These are phyloP conservation scores for Mollisia scopiformis DNA, from an alignment of 2,329 filamentous ascomycete species.

Conservation along the genomic window DNA sequence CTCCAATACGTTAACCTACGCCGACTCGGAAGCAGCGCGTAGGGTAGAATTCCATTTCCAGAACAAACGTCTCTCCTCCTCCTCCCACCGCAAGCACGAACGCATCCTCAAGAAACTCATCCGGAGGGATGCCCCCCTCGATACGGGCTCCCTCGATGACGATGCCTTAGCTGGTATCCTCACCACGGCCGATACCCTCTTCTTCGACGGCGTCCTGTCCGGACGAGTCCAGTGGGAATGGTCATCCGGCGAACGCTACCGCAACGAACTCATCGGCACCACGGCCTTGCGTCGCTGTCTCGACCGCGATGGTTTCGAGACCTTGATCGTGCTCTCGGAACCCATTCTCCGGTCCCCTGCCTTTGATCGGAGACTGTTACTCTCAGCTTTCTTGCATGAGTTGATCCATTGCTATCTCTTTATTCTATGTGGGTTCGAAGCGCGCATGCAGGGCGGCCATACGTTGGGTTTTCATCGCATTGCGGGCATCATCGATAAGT, in stretches of 20 bases:
- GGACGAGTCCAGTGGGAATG: slow-evolving; percentile 66
- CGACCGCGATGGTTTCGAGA: slow-evolving; percentile 56
- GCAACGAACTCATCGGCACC: slow-evolving; percentile 61
- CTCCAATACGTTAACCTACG: slow-evolving; percentile 20
- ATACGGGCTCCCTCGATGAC: slow-evolving; percentile 56
- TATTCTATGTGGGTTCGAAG: slow-evolving; percentile 61
- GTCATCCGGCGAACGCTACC: slow-evolving; percentile 56
- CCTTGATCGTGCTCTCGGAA: slow-evolving; percentile 62
- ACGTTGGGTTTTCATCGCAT: slow-evolving; percentile 62
- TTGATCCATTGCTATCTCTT: slow-evolving; percentile 70
- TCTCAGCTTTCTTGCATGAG: slow-evolving; percentile 68
- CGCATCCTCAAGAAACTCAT: slow-evolving; percentile 62
- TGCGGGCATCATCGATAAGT: slow-evolving; percentile 61
- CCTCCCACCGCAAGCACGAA: slow-evolving; percentile 23
- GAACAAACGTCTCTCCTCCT: slow-evolving; percentile 5
- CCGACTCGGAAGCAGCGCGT: slow-evolving; percentile 27
- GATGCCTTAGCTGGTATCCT: slow-evolving; percentile 61
- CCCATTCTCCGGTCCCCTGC: slow-evolving; percentile 53
- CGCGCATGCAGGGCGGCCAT: slow-evolving; percentile 59
- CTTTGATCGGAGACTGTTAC: slow-evolving; percentile 63
- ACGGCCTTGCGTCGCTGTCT: slow-evolving; percentile 55
- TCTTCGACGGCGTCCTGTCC: slow-evolving; percentile 59
- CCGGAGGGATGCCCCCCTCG: slow-evolving; percentile 50
- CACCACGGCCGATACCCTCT: slow-evolving; percentile 62
- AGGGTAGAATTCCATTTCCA: slow-evolving; percentile 24